Conservation (phyloP, 2,329 filamentous ascomycete genomes). For the Nigrospora sphaerica region DNA sequence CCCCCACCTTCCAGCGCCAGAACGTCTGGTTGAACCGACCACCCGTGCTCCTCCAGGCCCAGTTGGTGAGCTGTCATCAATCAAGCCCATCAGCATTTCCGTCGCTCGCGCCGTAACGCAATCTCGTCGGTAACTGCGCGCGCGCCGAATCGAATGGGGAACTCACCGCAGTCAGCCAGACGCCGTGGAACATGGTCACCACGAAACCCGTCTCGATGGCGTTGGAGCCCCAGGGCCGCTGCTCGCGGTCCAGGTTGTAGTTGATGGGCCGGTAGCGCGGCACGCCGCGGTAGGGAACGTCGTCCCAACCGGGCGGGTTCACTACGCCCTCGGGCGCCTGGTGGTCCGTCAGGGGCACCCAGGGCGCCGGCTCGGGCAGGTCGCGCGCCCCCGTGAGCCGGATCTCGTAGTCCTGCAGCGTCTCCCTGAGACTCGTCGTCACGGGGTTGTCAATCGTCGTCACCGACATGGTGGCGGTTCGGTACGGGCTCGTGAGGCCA, state of each 20-base stretch:
- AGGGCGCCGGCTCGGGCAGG: constrained; percentile 5
- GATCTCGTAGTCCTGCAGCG: constrained; percentile 21
- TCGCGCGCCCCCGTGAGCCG: constrained; percentile 10
- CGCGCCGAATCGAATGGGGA: not conserved
- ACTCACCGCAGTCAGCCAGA: constrained; percentile 18
- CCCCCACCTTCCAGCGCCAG: constrained; percentile 15
- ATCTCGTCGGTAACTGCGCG: too few species aligned
- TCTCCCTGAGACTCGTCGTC: constrained; percentile 9
- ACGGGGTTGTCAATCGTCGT: constrained; percentile 15
- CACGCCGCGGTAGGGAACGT: constrained; percentile 14
- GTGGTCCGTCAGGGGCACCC: constrained; percentile 13
- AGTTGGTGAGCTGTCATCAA: constrained; percentile 6
- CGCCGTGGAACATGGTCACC: constrained; percentile 18
- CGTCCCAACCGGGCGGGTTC: constrained; percentile 17
- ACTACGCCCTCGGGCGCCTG: constrained; percentile 5
- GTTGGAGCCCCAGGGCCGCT: constrained; percentile 17
- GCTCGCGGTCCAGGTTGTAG: constrained; percentile 10
- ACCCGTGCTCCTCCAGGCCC: constrained; percentile 16
- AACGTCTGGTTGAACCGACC: constrained; percentile 12
- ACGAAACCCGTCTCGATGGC: constrained; percentile 14
- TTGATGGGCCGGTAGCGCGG: constrained; percentile 20
- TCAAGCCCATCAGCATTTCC: not conserved
- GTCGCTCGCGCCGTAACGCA: not conserved
- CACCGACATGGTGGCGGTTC: constrained; percentile 10
- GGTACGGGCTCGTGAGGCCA: not conserved